Conservation (phyloP, 2,329 filamentous ascomycete genomes). For the Sphaerulina populicola region DNA sequence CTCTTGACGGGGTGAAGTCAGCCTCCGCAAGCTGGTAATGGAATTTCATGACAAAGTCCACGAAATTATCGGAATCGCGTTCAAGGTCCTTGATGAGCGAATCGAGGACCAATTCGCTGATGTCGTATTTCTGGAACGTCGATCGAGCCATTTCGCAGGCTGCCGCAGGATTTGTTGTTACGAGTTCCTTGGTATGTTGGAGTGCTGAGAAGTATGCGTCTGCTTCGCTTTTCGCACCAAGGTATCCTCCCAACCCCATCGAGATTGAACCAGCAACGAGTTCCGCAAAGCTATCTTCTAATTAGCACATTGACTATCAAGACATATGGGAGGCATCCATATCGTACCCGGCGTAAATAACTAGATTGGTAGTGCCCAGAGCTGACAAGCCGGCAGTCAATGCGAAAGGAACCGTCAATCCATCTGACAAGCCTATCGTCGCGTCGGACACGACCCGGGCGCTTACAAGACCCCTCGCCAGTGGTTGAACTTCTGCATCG, state of each 20-base stretch:
- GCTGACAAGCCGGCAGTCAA: conserved; percentile 38
- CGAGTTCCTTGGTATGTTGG: conserved; percentile 37
- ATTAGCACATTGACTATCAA: neutral
- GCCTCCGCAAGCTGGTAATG: conserved; percentile 41
- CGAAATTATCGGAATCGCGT: conserved; percentile 29
- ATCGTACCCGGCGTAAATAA: conserved; percentile 33
- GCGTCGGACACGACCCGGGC: conserved; percentile 41
- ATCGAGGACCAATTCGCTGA: conserved; percentile 31
- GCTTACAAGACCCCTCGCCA: conserved; percentile 18
- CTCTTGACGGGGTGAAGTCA: conserved; percentile 36
- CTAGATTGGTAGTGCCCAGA: conserved; percentile 34
- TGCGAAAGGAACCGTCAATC: conserved; percentile 37
- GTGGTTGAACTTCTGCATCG: neutral
- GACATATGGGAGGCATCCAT: neutral
- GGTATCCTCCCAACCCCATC: conserved; percentile 39
- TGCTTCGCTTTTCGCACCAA: conserved; percentile 45
- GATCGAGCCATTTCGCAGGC: conserved; percentile 36
- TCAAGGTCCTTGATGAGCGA: conserved; percentile 17
- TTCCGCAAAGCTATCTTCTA: conserved; percentile 30
- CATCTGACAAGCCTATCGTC: conserved; percentile 38
- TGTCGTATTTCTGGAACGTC: conserved; percentile 37
- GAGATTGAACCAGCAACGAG: conserved; percentile 37
- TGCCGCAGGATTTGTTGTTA: conserved; percentile 33
- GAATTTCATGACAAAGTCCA: conserved; percentile 44
- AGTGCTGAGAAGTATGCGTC: conserved; percentile 43